Conservation (phyloP, 2,329 filamentous ascomycete genomes). For the Acarospora socialis region DNA sequence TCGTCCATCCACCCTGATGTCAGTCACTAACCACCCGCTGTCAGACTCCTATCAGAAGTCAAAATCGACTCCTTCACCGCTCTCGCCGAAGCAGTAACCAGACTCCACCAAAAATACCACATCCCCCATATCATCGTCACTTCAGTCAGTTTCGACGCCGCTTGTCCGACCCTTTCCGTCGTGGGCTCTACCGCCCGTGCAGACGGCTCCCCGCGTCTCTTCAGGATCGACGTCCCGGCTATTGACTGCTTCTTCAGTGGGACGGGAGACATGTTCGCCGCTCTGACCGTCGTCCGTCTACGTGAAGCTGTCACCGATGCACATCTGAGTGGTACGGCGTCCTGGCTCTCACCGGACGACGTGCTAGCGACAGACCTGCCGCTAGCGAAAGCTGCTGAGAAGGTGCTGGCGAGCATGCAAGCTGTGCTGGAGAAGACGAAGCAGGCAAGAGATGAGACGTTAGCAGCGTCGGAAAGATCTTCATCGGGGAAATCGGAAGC, state of each 20-base stretch:
- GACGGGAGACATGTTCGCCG: slow-evolving; percentile 97
- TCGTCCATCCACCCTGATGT: neutral
- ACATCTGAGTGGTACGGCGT: slow-evolving; percentile 37
- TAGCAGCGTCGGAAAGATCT: slow-evolving; percentile 36
- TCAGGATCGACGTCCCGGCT: slow-evolving; percentile 72
- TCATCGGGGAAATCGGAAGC: too few relatives aligned
- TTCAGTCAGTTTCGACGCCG: slow-evolving; percentile 45
- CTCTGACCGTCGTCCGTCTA: slow-evolving; percentile 73
- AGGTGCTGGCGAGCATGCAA: slow-evolving; percentile 87
- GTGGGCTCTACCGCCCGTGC: slow-evolving; percentile 60
- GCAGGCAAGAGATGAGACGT: slow-evolving; percentile 49
- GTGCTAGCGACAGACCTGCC: slow-evolving; percentile 59
- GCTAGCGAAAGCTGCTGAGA: slow-evolving; percentile 68
- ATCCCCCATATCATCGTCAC: slow-evolving; percentile 89
- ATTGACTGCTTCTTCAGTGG: slow-evolving; percentile 92
- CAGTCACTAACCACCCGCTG: slow-evolving; percentile 1
- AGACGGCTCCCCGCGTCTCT: slow-evolving; percentile 58
- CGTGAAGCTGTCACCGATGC: slow-evolving; percentile 51
- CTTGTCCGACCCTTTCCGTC: slow-evolving; percentile 43
- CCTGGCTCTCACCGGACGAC: slow-evolving; percentile 66
- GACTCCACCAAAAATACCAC: slow-evolving; percentile 59
- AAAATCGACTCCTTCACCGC: slow-evolving; percentile 63
- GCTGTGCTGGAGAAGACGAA: slow-evolving; percentile 58
- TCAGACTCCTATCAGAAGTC: slow-evolving; percentile 67
- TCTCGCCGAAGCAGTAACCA: slow-evolving; percentile 59